A percentile compares a stretch with the other conserved stretches of the same genome.
Evolutionary conservation across 805 yeast genomes (phyloP).

Genomic region (Metschnikowia noctiluminum): DNA sequence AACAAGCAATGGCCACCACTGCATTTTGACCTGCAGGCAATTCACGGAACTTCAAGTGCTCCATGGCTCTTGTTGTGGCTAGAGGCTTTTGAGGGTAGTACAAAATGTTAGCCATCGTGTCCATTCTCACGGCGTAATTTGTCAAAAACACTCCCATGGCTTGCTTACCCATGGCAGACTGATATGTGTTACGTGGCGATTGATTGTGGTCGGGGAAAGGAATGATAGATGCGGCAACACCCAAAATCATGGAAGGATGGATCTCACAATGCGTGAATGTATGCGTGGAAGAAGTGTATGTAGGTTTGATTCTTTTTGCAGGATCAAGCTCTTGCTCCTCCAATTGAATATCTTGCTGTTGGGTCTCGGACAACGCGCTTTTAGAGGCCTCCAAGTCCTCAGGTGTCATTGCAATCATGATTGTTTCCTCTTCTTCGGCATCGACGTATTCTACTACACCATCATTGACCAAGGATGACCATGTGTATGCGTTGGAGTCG

Average conservation of each 20-base stretch:
- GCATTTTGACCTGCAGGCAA: slow-evolving; percentile 99
- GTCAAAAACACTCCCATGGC: slow-evolving; percentile 99
- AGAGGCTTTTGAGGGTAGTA: slow-evolving; percentile 98
- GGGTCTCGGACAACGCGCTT: slow-evolving; percentile 39
- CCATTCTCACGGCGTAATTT: slow-evolving; percentile 95
- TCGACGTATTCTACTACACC: slow-evolving; percentile 96
- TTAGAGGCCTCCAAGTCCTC: slow-evolving; percentile 81
- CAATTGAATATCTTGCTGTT: slow-evolving; percentile 41
- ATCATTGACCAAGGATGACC: slow-evolving; percentile 77
- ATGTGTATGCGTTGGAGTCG: slow-evolving; percentile 56
- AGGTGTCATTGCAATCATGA: slow-evolving; percentile 97
- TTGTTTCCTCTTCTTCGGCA: slow-evolving; percentile 98
- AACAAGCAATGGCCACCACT: slow-evolving; percentile 95
- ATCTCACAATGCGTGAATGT: slow-evolving; percentile 98
- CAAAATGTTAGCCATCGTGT: slow-evolving; percentile 96
- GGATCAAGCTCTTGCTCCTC: slow-evolving; percentile 56
- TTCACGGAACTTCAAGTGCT: slow-evolving; percentile 93
- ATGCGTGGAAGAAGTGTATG: slow-evolving; percentile 49
- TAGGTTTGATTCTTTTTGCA: slow-evolving; percentile 82
- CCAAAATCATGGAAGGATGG: slow-evolving; percentile 97
- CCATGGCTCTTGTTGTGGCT: slow-evolving; percentile 98
- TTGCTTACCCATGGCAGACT: slow-evolving; percentile 99
- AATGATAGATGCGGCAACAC: slow-evolving; percentile 97
- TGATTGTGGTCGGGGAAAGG: slow-evolving; percentile 99
- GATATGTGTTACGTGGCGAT: slow-evolving; percentile 98